Percentiles rank a stretch among this genome's conserved stretches.
Conservation (phyloP, 2,329 filamentous ascomycete genomes). For the Albophoma yamanashiensis region DNA sequence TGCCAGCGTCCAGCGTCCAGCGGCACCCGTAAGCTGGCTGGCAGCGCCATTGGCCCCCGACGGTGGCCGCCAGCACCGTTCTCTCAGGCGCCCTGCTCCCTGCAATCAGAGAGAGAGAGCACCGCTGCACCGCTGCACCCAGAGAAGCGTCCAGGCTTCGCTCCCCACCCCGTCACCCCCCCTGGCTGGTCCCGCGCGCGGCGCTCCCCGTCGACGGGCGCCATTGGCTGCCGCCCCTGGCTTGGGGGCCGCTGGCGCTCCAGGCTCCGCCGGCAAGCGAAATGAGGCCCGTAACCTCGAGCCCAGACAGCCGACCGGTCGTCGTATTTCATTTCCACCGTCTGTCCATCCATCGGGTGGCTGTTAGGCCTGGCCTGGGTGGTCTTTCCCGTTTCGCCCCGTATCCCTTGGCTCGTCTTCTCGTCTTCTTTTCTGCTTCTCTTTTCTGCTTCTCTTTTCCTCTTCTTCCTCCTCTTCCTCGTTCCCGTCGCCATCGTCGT, state of each 20-base stretch:
- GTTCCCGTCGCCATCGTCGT: background rate
- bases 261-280: conserved; percentile 8
- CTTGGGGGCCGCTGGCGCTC: background rate
- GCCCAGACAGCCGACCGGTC: background rate
- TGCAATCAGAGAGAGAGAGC: no score
- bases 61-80: background rate
- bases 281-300: conserved; percentile 7
- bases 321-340: background rate
- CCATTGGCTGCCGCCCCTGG: background rate
- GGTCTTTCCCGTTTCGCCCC: background rate
- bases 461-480: background rate
- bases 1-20: background rate
- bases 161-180: background rate
- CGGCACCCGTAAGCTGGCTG: no score
- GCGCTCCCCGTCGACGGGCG: background rate
- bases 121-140: no score
- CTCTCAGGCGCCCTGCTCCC: background rate
- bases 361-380: background rate
- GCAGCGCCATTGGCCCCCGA: background rate
- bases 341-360: background rate
- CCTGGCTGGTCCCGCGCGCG: background rate
- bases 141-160: background rate
- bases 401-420: background rate
- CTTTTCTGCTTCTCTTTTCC: background rate
- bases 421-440: background rate